These are phyloP conservation scores for Aspergillus intermedius DNA, from an alignment of 2,329 filamentous ascomycete species.

Conservation along the genomic window DNA sequence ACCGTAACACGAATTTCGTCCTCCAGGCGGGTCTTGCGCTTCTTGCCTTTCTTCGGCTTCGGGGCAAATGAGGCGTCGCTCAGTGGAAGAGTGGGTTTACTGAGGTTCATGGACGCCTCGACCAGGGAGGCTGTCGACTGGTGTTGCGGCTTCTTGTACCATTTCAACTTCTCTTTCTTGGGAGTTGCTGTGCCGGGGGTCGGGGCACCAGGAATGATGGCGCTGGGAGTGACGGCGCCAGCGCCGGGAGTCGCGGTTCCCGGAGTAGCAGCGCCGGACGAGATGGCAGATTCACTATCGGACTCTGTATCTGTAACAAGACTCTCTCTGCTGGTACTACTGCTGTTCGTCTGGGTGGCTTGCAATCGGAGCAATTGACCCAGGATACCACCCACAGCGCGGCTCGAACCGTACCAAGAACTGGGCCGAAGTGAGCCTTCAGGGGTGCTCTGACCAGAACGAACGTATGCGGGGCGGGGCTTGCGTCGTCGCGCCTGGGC, in stretches of 20 bases:
- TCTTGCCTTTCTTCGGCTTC: constrained; percentile 14
- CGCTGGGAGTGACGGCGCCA: constrained; percentile 1
- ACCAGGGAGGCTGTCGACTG: constrained; percentile 34
- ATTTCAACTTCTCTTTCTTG: constrained; percentile 35
- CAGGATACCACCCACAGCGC: constrained; percentile 53
- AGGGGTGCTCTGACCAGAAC: constrained; percentile 27
- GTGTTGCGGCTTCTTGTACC: constrained; percentile 36
- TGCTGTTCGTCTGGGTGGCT: constrained; percentile 40
- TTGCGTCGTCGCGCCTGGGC: constrained; percentile 20
- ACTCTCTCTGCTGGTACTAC: constrained; percentile 21
- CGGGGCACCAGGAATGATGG: constrained; percentile 10
- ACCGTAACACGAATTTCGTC: constrained; percentile 53
- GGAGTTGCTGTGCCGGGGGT: constrained; percentile 27
- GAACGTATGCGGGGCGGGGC: constrained; percentile 26
- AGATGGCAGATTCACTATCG: constrained; percentile 16
- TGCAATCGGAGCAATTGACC: constrained; percentile 67
- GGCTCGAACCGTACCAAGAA: constrained; percentile 19
- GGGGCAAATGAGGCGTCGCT: constrained; percentile 18
- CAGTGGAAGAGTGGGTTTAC: constrained; percentile 24
- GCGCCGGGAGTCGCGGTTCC: constrained; percentile 18
- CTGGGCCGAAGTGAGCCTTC: constrained; percentile 19
- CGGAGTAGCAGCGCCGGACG: constrained; percentile 23
- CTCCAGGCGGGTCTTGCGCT: constrained; percentile 21
- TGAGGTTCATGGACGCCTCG: constrained; percentile 33
- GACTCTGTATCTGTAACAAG: constrained; percentile 27